A percentile compares a stretch with the other conserved stretches of the same genome.
Conservation (phyloP, 2,329 filamentous ascomycete genomes). For the Westerdykella sp. region DNA sequence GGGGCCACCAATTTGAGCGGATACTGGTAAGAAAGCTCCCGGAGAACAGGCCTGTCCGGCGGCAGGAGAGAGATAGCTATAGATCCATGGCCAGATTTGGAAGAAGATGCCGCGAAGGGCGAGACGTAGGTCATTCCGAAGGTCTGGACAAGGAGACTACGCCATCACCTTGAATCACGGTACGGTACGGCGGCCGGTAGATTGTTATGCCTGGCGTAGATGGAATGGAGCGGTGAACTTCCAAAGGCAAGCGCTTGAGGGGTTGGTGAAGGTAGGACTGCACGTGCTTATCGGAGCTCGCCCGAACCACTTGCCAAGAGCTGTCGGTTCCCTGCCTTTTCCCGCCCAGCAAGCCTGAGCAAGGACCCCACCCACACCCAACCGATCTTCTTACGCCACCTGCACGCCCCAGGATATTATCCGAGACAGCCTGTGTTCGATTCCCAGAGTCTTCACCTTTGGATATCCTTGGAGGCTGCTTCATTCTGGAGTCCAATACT, state of each 20-base stretch:
- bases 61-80: slow-evolving; percentile 70
- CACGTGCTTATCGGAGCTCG: neutral
- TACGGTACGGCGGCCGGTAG: neutral
- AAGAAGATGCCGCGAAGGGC: slow-evolving; percentile 71
- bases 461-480: slow-evolving; percentile 10
- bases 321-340: too few relatives aligned
- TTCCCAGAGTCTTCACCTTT: slow-evolving; percentile 7
- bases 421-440: slow-evolving; percentile 19
- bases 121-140: slow-evolving; percentile 42
- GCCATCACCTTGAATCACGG: neutral
- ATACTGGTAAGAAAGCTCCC: slow-evolving; percentile 79
- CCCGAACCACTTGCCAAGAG: too few relatives aligned
- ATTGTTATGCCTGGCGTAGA: neutral
- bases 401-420: neutral
- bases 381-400: neutral
- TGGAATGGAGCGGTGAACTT: too few relatives aligned
- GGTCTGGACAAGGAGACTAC: slow-evolving; percentile 4
- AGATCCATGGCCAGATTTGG: slow-evolving; percentile 68
- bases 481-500: slow-evolving; percentile 5
- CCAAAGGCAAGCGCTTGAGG: too few relatives aligned
- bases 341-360: too few relatives aligned
- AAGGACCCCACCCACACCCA: neutral
- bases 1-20: slow-evolving; percentile 90
- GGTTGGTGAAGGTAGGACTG: neutral
- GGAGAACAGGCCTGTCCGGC: slow-evolving; percentile 63